Evolutionary conservation across 2,329 filamentous ascomycete species (phyloP).

Genomic region (Gaeumannomyces tritici): DNA sequence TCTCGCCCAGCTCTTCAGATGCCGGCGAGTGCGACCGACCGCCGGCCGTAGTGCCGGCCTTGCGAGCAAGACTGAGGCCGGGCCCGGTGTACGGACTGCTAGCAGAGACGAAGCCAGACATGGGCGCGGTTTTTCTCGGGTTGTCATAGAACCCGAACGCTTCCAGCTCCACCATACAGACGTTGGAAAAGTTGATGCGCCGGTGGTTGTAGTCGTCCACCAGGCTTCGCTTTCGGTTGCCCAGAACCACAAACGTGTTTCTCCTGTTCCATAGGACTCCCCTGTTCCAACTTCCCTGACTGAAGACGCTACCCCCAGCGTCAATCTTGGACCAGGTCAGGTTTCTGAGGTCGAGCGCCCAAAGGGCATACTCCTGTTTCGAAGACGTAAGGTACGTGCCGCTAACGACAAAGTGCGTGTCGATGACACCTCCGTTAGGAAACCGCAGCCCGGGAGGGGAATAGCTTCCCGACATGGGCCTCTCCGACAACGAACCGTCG

Average conservation of each 20-base stretch:
- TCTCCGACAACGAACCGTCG: conserved; percentile 77
- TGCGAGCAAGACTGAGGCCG: conserved; percentile 46
- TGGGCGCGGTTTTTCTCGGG: conserved; percentile 66
- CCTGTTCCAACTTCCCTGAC: conserved; percentile 95
- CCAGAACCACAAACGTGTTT: conserved; percentile 92
- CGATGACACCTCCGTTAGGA: conserved; percentile 90
- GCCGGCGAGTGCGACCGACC: conserved; percentile 67
- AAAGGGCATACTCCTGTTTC: conserved; percentile 95
- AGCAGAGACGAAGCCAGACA: conserved; percentile 76
- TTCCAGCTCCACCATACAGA: conserved; percentile 94
- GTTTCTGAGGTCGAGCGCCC: conserved; percentile 82
- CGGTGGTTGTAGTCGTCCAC: conserved; percentile 98
- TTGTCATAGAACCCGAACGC: conserved; percentile 98
- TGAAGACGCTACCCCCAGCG: conserved; percentile 87
- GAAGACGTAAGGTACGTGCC: conserved; percentile 96
- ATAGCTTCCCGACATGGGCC: conserved; percentile 76
- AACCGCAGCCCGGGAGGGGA: conserved; percentile 90
- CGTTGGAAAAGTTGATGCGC: conserved; percentile 92
- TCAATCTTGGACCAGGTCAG: conserved; percentile 94
- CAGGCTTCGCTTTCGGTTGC: conserved; percentile 83
- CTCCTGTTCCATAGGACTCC: conserved; percentile 87
- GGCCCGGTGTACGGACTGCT: conserved; percentile 58
- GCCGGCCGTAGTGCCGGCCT: conserved; percentile 58
- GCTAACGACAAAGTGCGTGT: conserved; percentile 93
- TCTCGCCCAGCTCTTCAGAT: conserved; percentile 77